Base-by-base conservation (phyloP, 106 monocot species). In the Dendrobium huoshanense region DNA sequence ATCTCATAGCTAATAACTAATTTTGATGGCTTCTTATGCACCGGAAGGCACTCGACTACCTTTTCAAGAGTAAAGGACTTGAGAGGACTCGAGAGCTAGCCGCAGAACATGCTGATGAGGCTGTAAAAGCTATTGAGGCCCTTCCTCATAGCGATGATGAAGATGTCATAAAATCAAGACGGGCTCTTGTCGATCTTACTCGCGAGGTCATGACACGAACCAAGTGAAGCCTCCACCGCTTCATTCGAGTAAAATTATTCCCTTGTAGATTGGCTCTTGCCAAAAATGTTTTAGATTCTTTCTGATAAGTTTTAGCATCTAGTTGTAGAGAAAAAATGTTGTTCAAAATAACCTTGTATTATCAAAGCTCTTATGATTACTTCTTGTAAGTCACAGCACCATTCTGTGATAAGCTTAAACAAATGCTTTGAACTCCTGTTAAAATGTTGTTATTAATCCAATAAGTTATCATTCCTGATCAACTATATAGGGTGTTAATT, bases 21-120 rank as follows among this genome's bases (percentile, higher is more conserved):
- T 67, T 25, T 67, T 67, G 5, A 67, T 67, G 58, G n/a, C 13
- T 11, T 55, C 13, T 56, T 16, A 56, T 11, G 9, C 10, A 70
- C 27, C 27, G 77, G n/a, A 67, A 95, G 95, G 95, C 91, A 4
- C 89, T 93, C 15, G 85, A 86, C 24, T 95, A 89, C 80, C 88
- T 95, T 20, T 83, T 81, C 55, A 91, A 78, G 79, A 95, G 95
- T 75, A 88, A 31, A 27, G 95, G 95, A 13, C 93, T 95, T 49
- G 84, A 89, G 82, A 86, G 81, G 73, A 82, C 89, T 16, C 83
- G 72, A 67, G 81, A 89, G 33, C 79, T 89, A 33, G 89, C 89
- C 51, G 77, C 67, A 72, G 86, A 86, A 56, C 89, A 89, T 72
- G 89, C 82, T 0, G 79, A 75, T 15, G 68, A 47, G 70, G 89